These are phyloP conservation scores for Leishmania major DNA, from an alignment of 208 protist genomes.

Conservation along the genomic window DNA sequence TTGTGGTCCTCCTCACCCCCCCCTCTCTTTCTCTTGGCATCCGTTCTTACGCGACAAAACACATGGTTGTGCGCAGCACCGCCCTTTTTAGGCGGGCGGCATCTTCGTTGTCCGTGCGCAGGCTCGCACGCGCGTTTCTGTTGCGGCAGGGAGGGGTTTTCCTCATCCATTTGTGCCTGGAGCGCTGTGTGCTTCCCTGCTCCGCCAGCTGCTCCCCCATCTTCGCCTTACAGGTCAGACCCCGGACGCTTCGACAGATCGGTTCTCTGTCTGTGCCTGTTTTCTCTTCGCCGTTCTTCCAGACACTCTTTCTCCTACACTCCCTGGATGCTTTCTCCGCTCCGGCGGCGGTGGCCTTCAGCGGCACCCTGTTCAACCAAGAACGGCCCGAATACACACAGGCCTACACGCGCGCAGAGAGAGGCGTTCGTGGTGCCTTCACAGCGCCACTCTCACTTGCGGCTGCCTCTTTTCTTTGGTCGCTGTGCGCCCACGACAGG, in stretches of 20 bases:
- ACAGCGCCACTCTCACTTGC: no score
- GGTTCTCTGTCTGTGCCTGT: not conserved
- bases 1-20: no score
- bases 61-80: not conserved
- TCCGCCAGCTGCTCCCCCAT: not conserved
- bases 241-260: not conserved
- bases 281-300: not conserved
- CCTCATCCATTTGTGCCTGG: not conserved
- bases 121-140: no score
- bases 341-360: no score
- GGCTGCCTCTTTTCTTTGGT: no score
- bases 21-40: no score
- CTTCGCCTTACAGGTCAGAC: not conserved
- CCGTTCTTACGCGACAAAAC: no score
- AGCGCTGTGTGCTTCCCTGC: not conserved
- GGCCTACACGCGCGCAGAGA: no score
- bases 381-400: no score
- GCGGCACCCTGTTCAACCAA: no score
- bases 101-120: not conserved
- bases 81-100: not conserved
- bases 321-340: not conserved
- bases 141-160: not conserved
- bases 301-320: not conserved
- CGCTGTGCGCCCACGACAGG: no score
- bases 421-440: no score